A percentile compares a stretch with the other conserved stretches of the same genome.
phyloP scores from a whole-genome alignment of 2,329 filamentous ascomycete species.

The Clarireedia monteithiana region DNA sequence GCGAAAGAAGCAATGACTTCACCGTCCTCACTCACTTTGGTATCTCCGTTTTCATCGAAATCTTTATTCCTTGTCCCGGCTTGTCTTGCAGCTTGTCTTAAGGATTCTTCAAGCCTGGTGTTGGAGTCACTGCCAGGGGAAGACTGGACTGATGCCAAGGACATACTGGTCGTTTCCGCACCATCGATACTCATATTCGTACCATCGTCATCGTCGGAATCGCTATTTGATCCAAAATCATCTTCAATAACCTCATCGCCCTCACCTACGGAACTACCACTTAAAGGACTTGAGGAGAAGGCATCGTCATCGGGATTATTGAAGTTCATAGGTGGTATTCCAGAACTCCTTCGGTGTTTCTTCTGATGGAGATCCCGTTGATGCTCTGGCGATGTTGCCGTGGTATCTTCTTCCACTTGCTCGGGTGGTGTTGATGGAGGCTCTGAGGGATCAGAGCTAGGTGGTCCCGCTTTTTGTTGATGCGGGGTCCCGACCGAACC shows the following conservation, averaged over 20 bases:
- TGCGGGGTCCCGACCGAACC: constrained; percentile 19
- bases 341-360: constrained; percentile 56
- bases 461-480: constrained; percentile 23
- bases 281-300: constrained; percentile 72
- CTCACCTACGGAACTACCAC: constrained; percentile 45
- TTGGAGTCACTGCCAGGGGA: constrained; percentile 57
- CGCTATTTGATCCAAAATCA: constrained; percentile 40
- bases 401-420: constrained; percentile 51
- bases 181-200: constrained; percentile 74
- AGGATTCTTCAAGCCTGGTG: constrained; percentile 66
- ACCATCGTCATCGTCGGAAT: constrained; percentile 59
- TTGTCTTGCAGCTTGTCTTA: constrained; percentile 65
- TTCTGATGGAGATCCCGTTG: constrained; percentile 59
- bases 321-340: constrained; percentile 55
- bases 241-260: constrained; percentile 35
- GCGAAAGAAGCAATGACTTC: constrained; percentile 68
- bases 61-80: constrained; percentile 66
- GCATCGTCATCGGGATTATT: constrained; percentile 58
- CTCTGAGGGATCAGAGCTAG: constrained; percentile 42
- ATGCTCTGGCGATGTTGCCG: constrained; percentile 52
- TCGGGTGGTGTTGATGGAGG: constrained; percentile 56
- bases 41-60: constrained; percentile 46
- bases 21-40: constrained; percentile 46
- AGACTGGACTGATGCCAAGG: constrained; percentile 53
- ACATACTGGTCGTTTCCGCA: constrained; percentile 61